A percentile compares a stretch with the other conserved stretches of the same genome.
phyloP scores from a whole-genome alignment of 495 filamentous ascomycete species.

The Letharia lupina region DNA sequence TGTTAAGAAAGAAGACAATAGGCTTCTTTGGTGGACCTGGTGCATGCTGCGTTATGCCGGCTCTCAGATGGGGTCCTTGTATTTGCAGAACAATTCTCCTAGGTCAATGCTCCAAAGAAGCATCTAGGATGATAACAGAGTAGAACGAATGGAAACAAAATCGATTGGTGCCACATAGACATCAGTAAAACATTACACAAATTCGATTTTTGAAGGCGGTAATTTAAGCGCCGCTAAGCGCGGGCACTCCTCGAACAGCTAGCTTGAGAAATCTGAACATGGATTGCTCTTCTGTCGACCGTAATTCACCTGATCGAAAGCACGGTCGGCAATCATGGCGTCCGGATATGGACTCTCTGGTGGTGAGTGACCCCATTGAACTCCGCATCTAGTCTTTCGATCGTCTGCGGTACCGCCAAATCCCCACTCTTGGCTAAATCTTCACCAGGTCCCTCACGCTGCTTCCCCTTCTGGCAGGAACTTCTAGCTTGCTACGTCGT shows the following conservation, averaged over 20 bases:
- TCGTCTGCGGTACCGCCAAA: neutral
- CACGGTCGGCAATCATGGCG: conserved; percentile 9
- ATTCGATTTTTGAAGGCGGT: neutral
- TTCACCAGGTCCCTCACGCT: conserved; percentile 70
- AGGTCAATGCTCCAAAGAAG: neutral
- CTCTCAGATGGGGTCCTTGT: neutral
- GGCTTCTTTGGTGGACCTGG: neutral
- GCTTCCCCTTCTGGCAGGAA: conserved; percentile 99
- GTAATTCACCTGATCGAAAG: neutral
- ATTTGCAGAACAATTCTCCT: neutral
- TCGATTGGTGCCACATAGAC: too few relatives aligned
- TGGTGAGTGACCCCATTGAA: conserved; percentile 11
- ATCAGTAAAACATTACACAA: too few relatives aligned
- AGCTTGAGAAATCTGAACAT: neutral
- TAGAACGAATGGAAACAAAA: neutral
- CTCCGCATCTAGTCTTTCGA: too few relatives aligned
- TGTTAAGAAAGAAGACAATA: neutral
- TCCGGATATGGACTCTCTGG: conserved; percentile 25
- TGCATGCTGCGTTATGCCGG: neutral
- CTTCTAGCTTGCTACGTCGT: conserved; percentile 82
- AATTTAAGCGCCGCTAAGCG: conserved; percentile 7
- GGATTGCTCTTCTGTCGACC: neutral
- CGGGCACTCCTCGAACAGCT: neutral
- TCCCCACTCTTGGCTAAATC: neutral
- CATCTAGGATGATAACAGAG: neutral